A percentile compares a stretch with the other conserved stretches of the same genome.
These are phyloP conservation scores for Podila horticola DNA, from an alignment of 192 early-diverging fungal genomes.

Conservation along the genomic window DNA sequence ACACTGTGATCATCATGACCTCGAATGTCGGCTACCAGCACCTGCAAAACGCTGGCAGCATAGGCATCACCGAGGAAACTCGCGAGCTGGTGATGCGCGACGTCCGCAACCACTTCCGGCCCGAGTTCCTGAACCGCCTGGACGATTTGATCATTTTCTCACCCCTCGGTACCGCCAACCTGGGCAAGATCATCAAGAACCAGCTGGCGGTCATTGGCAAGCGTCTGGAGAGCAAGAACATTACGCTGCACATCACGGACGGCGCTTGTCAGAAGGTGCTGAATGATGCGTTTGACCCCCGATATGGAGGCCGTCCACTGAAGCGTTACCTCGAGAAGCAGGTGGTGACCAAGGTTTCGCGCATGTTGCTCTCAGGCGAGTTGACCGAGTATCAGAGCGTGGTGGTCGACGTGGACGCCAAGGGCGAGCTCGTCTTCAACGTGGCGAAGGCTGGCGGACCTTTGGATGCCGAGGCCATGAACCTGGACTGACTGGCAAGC, in stretches of 20 bases:
- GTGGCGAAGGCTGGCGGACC: constrained; percentile 7
- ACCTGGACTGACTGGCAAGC: constrained; percentile 31
- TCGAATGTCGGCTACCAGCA: constrained; percentile 81
- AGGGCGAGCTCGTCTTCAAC: constrained; percentile 44
- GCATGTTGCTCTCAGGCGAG: constrained; percentile 72
- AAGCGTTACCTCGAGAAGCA: constrained; percentile 87
- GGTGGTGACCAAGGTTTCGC: constrained; percentile 84
- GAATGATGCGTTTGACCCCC: constrained; percentile 84
- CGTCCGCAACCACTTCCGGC: constrained; percentile 83
- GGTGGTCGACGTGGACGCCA: constrained; percentile 48
- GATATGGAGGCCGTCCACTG: constrained; percentile 96
- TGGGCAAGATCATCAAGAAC: constrained; percentile 77
- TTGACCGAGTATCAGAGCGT: constrained; percentile 68
- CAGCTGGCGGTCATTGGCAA: constrained; percentile 66
- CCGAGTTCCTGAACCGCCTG: constrained; percentile 97
- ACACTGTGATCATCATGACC: constrained; percentile 97
- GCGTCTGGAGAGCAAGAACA: constrained; percentile 80
- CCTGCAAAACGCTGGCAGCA: constrained; percentile 37
- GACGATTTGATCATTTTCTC: constrained; percentile 93
- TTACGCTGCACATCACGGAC: constrained; percentile 76
- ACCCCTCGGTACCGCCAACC: constrained; percentile 70
- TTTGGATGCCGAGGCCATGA: constrained; percentile 17
- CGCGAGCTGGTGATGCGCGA: constrained; percentile 80
- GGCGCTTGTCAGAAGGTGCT: constrained; percentile 80
- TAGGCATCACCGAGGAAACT: constrained; percentile 45